phyloP scores from a whole-genome alignment of 306 rosid genomes.

The Geum urbanum region DNA sequence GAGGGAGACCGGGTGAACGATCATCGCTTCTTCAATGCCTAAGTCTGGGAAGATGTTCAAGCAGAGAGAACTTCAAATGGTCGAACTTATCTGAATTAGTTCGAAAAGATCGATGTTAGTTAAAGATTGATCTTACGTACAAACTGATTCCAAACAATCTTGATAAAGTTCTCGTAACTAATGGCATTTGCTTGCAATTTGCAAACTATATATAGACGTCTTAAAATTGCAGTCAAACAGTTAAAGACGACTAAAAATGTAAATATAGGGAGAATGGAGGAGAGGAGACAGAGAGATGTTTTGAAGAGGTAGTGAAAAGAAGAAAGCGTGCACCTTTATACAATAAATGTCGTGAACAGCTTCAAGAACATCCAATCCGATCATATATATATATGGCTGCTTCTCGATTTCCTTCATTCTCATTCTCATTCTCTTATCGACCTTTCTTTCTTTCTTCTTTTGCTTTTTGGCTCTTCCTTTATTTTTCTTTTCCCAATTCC shows the following conservation, averaged over 20 bases:
- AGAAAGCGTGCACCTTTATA: slow-evolving; percentile 79
- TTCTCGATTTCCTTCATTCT: background rate
- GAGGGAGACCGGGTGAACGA: no score
- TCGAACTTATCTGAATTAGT: no score
- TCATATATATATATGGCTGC: background rate
- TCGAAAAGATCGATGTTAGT: no score
- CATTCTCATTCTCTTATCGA: slow-evolving; percentile 8
- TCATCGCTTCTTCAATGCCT: no score
- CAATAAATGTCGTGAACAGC: slow-evolving; percentile 52
- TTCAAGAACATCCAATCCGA: slow-evolving; percentile 24
- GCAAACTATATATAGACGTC: background rate
- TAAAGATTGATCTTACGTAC: no score
- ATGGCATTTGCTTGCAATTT: background rate
- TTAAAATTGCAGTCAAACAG: slow-evolving; percentile 7
- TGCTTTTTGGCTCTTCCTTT: slow-evolving; percentile 19
- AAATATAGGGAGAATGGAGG: background rate
- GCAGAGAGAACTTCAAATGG: no score
- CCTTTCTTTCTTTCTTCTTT: slow-evolving; percentile 13
- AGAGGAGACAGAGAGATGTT: slow-evolving; percentile 18
- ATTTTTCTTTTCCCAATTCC: slow-evolving; percentile 23
- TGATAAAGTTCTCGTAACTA: no score
- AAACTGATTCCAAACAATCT: no score
- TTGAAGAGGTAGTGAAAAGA: slow-evolving; percentile 49
- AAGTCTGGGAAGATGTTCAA: no score
- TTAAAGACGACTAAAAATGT: background rate